A percentile compares a stretch with the other conserved stretches of the same genome.
Evolutionary conservation across 2,329 filamentous ascomycete species (phyloP).

Genomic region (Exophiala lecanii-corni): DNA sequence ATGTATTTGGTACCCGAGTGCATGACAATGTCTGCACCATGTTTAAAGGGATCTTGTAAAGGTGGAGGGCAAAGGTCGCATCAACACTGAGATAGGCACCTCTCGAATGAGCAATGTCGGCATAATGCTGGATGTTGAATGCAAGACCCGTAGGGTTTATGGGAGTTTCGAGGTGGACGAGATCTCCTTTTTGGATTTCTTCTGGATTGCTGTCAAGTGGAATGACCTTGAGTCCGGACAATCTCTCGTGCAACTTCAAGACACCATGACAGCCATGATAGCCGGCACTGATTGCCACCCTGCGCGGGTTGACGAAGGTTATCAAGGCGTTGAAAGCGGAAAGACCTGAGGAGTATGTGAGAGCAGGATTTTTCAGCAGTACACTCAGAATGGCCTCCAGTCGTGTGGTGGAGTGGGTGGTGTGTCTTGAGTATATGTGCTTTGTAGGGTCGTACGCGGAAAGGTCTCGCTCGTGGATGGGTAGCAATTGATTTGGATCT

Average conservation of each 20-base stretch:
- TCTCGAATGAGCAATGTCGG: constrained; percentile 62
- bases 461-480: constrained; percentile 41
- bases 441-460: constrained; percentile 34
- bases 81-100: constrained; percentile 81
- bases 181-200: constrained; percentile 68
- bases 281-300: constrained; percentile 74
- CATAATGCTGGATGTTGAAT: constrained; percentile 66
- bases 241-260: constrained; percentile 65
- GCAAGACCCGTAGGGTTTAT: constrained; percentile 86
- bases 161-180: constrained; percentile 89
- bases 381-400: constrained; percentile 76
- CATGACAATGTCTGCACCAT: constrained; percentile 82
- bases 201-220: constrained; percentile 64
- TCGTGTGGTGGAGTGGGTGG: constrained; percentile 74
- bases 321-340: constrained; percentile 84
- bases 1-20: constrained; percentile 95
- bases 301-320: constrained; percentile 75
- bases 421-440: constrained; percentile 79
- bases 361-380: constrained; percentile 61
- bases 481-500: constrained; percentile 62
- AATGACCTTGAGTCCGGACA: constrained; percentile 70
- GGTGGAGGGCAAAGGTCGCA: constrained; percentile 86
- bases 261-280: constrained; percentile 96
- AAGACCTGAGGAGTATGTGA: constrained; percentile 82
- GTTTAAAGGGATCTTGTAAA: constrained; percentile 76